Evolutionary conservation across 1,139 yeast species (phyloP).

Genomic region (Meyerozyma athensensis): DNA sequence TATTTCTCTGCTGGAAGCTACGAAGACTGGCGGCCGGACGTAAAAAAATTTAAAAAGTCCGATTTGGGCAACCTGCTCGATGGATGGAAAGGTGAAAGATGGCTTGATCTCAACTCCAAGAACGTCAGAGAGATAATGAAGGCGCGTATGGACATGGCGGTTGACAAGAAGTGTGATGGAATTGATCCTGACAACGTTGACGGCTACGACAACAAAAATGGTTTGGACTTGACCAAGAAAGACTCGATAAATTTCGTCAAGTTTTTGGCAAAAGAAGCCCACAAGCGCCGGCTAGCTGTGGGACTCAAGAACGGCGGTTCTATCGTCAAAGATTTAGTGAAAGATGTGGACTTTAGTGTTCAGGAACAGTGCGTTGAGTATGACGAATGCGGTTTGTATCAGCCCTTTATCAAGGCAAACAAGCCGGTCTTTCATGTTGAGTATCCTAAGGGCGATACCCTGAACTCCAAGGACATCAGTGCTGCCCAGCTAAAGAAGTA

Average conservation of each 20-base stretch:
- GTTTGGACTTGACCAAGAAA: constrained; percentile 14
- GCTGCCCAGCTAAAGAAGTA: constrained; percentile 6
- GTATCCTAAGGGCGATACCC: constrained; percentile 16
- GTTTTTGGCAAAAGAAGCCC: constrained; percentile 12
- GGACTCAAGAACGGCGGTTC: constrained; percentile 19
- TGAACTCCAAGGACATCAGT: constrained; percentile 9
- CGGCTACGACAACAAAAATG: constrained; percentile 20
- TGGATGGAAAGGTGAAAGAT: constrained; percentile 21
- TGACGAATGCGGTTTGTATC: constrained; percentile 15
- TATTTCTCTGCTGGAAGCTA: constrained; percentile 23
- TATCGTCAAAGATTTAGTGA: constrained; percentile 13
- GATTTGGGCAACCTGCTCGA: constrained; percentile 18
- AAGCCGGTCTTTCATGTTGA: constrained; percentile 20
- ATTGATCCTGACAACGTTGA: constrained; percentile 22
- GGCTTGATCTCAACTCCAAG: constrained; percentile 15
- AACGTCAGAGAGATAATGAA: constrained; percentile 16
- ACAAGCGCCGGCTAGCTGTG: constrained; percentile 11
- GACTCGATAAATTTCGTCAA: constrained; percentile 16
- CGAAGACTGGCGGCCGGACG: constrained; percentile 20
- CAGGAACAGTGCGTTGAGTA: constrained; percentile 20
- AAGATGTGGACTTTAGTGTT: constrained; percentile 15
- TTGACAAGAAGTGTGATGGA: constrained; percentile 17
- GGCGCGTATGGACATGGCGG: constrained; percentile 15
- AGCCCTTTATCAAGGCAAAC: constrained; percentile 10
- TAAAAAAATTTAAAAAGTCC: constrained; percentile 8